Conservation (phyloP, 2,329 filamentous ascomycete genomes). For the Calonectria montana region DNA sequence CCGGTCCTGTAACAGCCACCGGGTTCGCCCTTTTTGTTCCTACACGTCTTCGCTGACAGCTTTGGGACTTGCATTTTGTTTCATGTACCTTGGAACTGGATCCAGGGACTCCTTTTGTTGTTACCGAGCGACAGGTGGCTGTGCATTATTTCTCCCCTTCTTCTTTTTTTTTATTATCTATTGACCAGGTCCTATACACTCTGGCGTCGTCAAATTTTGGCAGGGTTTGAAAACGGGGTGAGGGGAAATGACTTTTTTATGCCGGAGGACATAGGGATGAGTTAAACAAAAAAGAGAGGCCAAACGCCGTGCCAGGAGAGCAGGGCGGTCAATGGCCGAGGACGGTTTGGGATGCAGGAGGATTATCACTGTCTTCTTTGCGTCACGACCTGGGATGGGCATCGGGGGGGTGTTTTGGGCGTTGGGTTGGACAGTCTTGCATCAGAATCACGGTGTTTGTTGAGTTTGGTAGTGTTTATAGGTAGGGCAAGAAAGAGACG, state of each 20-base stretch:
- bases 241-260: constrained; percentile 1
- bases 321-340: constrained; percentile 12
- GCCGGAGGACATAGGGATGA: constrained; percentile 12
- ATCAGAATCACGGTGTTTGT: constrained; percentile 42
- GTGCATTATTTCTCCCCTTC: constrained; percentile 26
- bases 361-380: constrained; percentile 15
- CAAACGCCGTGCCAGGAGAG: constrained; percentile 7
- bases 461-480: constrained; percentile 16
- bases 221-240: constrained; percentile 9
- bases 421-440: constrained; percentile 42
- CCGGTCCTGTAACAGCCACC: constrained; percentile 26
- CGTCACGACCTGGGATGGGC: constrained; percentile 25
- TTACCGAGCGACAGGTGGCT: constrained; percentile 24
- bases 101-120: constrained; percentile 25
- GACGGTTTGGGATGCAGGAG: constrained; percentile 18
- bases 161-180: constrained; percentile 19
- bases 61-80: constrained; percentile 43
- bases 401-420: constrained; percentile 41
- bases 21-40: constrained; percentile 25
- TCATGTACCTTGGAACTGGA: constrained; percentile 38
- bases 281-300: not conserved
- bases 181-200: constrained; percentile 22
- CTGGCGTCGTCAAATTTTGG: constrained; percentile 16
- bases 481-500: constrained; percentile 13
- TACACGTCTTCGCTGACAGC: constrained; percentile 33